phyloP scores from a whole-genome alignment of 371 early-diverging fungal genomes.

The Syncephalis fuscata region DNA sequence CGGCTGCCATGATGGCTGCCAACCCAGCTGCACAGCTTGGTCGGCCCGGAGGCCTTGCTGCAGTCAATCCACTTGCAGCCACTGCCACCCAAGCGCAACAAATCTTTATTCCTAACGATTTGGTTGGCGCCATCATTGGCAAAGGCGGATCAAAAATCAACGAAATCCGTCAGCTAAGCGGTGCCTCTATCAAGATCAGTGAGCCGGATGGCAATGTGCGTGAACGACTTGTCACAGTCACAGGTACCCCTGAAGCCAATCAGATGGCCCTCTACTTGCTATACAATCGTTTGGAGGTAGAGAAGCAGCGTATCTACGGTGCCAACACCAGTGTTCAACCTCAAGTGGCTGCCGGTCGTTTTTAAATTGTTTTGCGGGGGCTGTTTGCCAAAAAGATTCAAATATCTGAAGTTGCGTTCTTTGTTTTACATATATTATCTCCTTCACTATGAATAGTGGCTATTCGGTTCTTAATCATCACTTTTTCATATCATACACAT shows the following conservation, averaged over 20 bases:
- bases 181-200: constrained; percentile 61
- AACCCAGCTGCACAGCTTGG: constrained; percentile 9
- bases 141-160: constrained; percentile 75
- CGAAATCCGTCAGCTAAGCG: constrained; percentile 58
- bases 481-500: too few species aligned
- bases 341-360: too few species aligned
- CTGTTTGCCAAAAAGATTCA: too few species aligned
- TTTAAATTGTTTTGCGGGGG: too few species aligned
- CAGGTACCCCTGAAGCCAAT: constrained; percentile 61
- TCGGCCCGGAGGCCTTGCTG: constrained; percentile 6
- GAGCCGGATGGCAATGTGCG: constrained; percentile 34
- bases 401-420: too few species aligned
- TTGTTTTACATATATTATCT: too few species aligned
- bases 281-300: constrained; percentile 57
- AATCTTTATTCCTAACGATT: constrained; percentile 67
- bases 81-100: constrained; percentile 43
- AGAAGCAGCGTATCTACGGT: constrained; percentile 21
- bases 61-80: constrained; percentile 9
- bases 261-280: constrained; percentile 68
- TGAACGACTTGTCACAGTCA: constrained; percentile 64
- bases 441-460: too few species aligned
- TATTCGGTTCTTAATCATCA: too few species aligned
- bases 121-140: constrained; percentile 80
- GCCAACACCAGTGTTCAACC: too few species aligned
- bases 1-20: constrained; percentile 5